Conservation (phyloP, 2,329 filamentous ascomycete species). For the Cercospora brassicicola region DNA sequence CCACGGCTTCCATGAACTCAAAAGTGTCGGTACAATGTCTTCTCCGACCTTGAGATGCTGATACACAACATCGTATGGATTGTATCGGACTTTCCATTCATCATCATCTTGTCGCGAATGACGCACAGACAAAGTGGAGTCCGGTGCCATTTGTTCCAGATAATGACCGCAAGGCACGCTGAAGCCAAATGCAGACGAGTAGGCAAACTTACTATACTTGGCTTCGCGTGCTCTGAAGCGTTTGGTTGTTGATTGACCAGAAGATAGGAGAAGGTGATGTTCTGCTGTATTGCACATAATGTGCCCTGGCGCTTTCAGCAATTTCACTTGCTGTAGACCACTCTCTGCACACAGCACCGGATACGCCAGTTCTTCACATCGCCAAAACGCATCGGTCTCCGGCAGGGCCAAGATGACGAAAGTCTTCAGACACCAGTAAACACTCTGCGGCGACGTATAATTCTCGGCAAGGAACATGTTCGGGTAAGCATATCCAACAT, state of each 20-base stretch:
- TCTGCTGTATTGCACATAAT: not conserved
- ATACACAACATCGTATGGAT: not conserved
- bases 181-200: not conserved
- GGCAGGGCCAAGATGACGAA: not conserved
- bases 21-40: not conserved
- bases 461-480: not conserved
- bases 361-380: not conserved
- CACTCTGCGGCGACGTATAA: not conserved
- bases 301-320: not conserved
- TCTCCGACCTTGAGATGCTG: not conserved
- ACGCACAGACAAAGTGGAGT: not conserved
- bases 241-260: not conserved
- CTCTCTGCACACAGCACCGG: not conserved
- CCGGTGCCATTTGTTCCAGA: not conserved
- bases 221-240: not conserved
- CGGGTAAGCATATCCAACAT: not conserved
- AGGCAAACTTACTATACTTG: not conserved
- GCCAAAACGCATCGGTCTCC: not conserved
- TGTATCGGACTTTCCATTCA: not conserved
- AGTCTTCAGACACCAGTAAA: not conserved
- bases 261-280: not conserved
- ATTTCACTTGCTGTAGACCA: not conserved
- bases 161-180: not conserved
- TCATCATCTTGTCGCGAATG: not conserved
- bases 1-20: not conserved